Percentiles rank a stretch among this genome's conserved stretches.
Evolutionary conservation across 2,329 filamentous ascomycete species (phyloP).

Genomic region (Bipolaris sorokiniana): DNA sequence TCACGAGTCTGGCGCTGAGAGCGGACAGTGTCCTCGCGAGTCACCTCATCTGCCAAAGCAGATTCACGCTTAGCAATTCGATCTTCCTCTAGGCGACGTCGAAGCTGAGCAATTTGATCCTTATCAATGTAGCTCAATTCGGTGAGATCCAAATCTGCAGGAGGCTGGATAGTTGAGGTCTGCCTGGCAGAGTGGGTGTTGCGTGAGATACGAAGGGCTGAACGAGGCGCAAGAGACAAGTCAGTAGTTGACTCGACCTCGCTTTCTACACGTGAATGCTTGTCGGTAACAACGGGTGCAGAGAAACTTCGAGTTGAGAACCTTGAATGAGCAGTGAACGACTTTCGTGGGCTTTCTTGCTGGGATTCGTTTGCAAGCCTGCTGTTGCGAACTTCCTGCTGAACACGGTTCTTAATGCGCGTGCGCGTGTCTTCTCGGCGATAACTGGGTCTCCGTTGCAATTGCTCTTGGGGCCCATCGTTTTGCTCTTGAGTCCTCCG

Average conservation of each 20-base stretch:
- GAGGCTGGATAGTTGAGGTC: slow-evolving; percentile 32
- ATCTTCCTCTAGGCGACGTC: slow-evolving; percentile 63
- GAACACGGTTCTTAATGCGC: slow-evolving; percentile 42
- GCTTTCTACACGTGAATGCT: slow-evolving; percentile 35
- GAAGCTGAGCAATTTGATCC: slow-evolving; percentile 60
- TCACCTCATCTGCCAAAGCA: slow-evolving; percentile 32
- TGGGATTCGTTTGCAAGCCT: slow-evolving; percentile 28
- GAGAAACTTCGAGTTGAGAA: slow-evolving; percentile 39
- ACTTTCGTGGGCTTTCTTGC: slow-evolving; percentile 32
- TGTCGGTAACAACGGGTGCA: slow-evolving; percentile 34
- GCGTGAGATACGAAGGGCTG: slow-evolving; percentile 36
- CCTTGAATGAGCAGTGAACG: slow-evolving; percentile 32
- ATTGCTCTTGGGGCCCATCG: slow-evolving; percentile 27
- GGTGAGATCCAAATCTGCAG: slow-evolving; percentile 52
- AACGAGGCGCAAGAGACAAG: slow-evolving; percentile 46
- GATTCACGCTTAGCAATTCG: slow-evolving; percentile 51
- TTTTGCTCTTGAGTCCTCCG: slow-evolving; percentile 37
- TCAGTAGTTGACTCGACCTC: slow-evolving; percentile 50
- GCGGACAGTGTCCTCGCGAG: slow-evolving; percentile 49
- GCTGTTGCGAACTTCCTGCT: slow-evolving; percentile 45
- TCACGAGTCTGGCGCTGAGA: slow-evolving; percentile 48
- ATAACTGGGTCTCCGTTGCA: slow-evolving; percentile 36
- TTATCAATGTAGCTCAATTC: slow-evolving; percentile 62
- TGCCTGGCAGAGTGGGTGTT: slow-evolving; percentile 27
- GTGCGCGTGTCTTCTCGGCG: slow-evolving; percentile 43